A percentile compares a stretch with the other conserved stretches of the same genome.
Evolutionary conservation across 116 monocot genomes (phyloP).

Genomic region (Cymodocea nodosa): DNA sequence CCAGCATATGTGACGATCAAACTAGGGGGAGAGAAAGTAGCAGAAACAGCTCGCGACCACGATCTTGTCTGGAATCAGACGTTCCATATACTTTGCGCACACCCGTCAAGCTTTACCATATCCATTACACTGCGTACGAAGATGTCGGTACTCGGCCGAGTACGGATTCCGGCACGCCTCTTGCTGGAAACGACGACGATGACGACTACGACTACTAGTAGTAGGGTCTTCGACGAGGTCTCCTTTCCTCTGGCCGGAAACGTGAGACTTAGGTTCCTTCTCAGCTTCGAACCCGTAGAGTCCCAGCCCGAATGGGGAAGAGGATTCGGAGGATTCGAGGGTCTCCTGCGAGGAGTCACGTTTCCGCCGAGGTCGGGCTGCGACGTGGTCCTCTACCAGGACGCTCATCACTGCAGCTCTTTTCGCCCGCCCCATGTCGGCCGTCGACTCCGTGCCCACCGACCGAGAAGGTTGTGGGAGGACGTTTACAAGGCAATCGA

Average conservation of each 20-base stretch:
- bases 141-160: constrained; percentile 11
- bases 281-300: constrained; percentile 22
- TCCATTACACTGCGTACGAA: constrained; percentile 13
- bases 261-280: constrained; percentile 11
- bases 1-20: constrained; percentile 29
- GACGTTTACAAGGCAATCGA: constrained; percentile 38
- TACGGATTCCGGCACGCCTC: constrained; percentile 11
- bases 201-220: too few species aligned
- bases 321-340: constrained; percentile 6
- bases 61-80: constrained; percentile 28
- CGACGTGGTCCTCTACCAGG: constrained; percentile 32
- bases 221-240: background rate
- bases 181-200: background rate
- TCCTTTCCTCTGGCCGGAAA: constrained; percentile 7
- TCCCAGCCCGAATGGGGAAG: constrained; percentile 12
- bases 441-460: background rate
- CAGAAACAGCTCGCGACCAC: constrained; percentile 19
- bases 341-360: constrained; percentile 10
- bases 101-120: constrained; percentile 12
- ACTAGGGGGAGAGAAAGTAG: constrained; percentile 19
- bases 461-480: constrained; percentile 44
- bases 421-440: constrained; percentile 5
- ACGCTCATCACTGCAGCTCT: constrained; percentile 20
- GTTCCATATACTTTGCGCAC: constrained; percentile 27
- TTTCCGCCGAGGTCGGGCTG: constrained; percentile 33